A percentile compares a stretch with the other conserved stretches of the same genome.
Evolutionary conservation across 1,139 yeast genomes (phyloP).

Genomic region (Scheffersomyces cryptocercus): DNA sequence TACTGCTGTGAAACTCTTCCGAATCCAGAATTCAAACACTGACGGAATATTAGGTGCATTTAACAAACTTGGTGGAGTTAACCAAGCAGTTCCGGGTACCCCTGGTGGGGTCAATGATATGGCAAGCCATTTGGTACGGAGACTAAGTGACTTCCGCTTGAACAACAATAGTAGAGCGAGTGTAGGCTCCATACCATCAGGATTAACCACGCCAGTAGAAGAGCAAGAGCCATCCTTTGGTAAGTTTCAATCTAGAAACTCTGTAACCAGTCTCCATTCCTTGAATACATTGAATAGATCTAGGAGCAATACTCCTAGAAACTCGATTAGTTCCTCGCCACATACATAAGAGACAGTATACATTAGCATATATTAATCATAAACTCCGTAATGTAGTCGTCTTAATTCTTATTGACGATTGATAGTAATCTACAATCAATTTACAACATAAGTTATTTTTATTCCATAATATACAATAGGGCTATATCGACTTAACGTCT

Average conservation of each 20-base stretch:
- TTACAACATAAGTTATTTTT: background rate
- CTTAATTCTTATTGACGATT: background rate
- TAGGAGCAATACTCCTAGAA: constrained; percentile 41
- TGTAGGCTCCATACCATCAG: constrained; percentile 22
- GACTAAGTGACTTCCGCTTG: constrained; percentile 48
- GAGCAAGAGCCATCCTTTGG: constrained; percentile 27
- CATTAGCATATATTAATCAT: constrained; percentile 1
- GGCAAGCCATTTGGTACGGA: constrained; percentile 48
- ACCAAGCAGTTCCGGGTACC: constrained; percentile 27
- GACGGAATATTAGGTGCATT: constrained; percentile 32
- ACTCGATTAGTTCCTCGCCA: constrained; percentile 30
- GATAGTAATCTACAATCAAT: background rate
- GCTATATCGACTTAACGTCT: constrained; percentile 10
- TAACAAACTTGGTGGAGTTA: constrained; percentile 22
- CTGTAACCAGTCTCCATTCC: constrained; percentile 44
- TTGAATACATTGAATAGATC: constrained; percentile 43
- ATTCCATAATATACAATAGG: background rate
- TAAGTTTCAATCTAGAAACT: constrained; percentile 23
- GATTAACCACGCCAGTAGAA: constrained; percentile 29
- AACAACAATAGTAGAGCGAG: constrained; percentile 23
- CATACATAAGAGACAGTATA: background rate
- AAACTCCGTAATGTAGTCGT: background rate
- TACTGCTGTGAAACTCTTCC: constrained; percentile 63
- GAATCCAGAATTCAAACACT: constrained; percentile 42
- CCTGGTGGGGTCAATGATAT: constrained; percentile 54